phyloP scores from a whole-genome alignment of 257 asterid species.

The Henckelia pumila region DNA sequence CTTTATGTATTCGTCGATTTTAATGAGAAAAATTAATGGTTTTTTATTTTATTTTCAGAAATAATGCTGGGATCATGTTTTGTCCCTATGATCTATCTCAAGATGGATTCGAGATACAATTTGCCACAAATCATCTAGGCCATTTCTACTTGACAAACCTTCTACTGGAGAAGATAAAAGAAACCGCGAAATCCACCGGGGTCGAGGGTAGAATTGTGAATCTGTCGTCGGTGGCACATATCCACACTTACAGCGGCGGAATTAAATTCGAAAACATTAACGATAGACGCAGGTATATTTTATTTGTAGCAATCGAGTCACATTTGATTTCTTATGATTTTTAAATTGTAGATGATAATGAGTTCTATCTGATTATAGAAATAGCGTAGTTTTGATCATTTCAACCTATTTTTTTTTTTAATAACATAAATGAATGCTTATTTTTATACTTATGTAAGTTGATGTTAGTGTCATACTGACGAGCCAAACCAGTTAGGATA shows the following conservation, averaged over 20 bases:
- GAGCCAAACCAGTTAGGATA: no score
- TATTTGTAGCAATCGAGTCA: no score
- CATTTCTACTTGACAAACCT: slow-evolving; percentile 92
- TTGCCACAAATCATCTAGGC: slow-evolving; percentile 85
- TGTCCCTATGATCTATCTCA: slow-evolving; percentile 70
- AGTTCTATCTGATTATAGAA: no score
- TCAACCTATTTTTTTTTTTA: no score
- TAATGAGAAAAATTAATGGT: neutral
- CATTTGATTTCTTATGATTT: no score
- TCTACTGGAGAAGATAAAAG: slow-evolving; percentile 83
- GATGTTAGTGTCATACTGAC: no score
- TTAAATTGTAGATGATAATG: no score
- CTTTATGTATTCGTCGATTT: neutral
- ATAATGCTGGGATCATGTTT: slow-evolving; percentile 69
- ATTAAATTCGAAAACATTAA: slow-evolving; percentile 58
- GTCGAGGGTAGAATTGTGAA: slow-evolving; percentile 83
- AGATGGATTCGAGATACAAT: slow-evolving; percentile 70
- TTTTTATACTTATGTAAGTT: no score
- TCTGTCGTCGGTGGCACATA: slow-evolving; percentile 77
- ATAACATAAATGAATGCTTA: no score
- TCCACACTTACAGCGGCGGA: slow-evolving; percentile 52
- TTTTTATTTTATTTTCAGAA: slow-evolving; percentile 46
- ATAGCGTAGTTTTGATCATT: no score
- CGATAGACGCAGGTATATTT: slow-evolving; percentile 50
- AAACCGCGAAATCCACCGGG: slow-evolving; percentile 61